phyloP scores from a whole-genome alignment of 805 yeast species.

The Candida khao-thaluensis region DNA sequence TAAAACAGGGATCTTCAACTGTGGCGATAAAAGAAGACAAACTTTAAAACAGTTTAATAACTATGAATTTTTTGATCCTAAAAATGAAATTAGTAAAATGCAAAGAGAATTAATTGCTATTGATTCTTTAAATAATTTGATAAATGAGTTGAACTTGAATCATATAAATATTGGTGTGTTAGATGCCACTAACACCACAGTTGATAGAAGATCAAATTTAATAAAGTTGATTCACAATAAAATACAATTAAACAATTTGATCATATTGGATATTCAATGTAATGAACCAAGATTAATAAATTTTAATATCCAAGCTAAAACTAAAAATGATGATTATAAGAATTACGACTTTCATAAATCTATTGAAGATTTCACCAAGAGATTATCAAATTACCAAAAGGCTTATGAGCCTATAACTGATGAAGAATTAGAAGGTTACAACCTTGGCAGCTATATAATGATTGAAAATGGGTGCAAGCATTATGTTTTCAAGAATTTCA shows the following conservation, averaged over 20 bases:
- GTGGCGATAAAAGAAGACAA: slow-evolving; percentile 51
- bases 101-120: slow-evolving; percentile 38
- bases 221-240: slow-evolving; percentile 22
- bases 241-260: slow-evolving; percentile 32
- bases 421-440: slow-evolving; percentile 23
- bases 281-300: slow-evolving; percentile 49
- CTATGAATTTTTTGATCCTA: slow-evolving; percentile 40
- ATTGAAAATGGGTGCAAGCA: slow-evolving; percentile 29
- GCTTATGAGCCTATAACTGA: slow-evolving; percentile 31
- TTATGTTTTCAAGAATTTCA: slow-evolving; percentile 11
- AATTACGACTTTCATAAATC: slow-evolving; percentile 52
- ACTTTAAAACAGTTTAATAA: slow-evolving; percentile 25
- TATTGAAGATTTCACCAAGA: slow-evolving; percentile 55
- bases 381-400: slow-evolving; percentile 51
- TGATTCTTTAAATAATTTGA: slow-evolving; percentile 30
- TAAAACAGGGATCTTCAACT: slow-evolving; percentile 41
- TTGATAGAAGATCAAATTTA: slow-evolving; percentile 32
- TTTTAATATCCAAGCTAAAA: slow-evolving; percentile 64
- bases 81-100: slow-evolving; percentile 26
- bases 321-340: slow-evolving; percentile 60
- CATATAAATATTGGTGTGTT: slow-evolving; percentile 36
- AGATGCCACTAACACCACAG: slow-evolving; percentile 45
- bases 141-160: slow-evolving; percentile 27
- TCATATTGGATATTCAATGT: slow-evolving; percentile 61
- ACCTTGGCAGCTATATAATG: slow-evolving; percentile 23